Base-by-base conservation (phyloP, 176 grass and related monocot species). In the Puccinellia tenuiflora region DNA sequence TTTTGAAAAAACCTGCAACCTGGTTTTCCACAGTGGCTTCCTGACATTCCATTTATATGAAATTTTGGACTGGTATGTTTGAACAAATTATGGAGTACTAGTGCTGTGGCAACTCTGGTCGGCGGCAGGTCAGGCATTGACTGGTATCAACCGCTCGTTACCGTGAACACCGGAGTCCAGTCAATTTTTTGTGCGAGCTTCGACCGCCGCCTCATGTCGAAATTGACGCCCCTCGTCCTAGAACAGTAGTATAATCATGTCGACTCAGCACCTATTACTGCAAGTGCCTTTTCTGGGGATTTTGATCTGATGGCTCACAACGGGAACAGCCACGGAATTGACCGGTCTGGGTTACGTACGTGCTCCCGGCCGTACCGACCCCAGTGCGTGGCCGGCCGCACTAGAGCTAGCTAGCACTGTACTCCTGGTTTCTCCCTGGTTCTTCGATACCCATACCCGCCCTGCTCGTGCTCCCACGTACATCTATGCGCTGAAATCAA, bases 11-110 rank as follows among this genome's bases (percentile, higher is more conserved):
- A 0, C 70, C 47, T 68, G 78, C 35, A 26, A 21, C 3, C 9
- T n/a, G n/a, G n/a, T 6, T 55, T 43, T 26, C 14, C 7, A 88
- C 54, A 37, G 55, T 63, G 84, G 1, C 30, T 15, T 3, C 2
- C 62, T 78, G 65, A 42, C 74, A 73, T 74, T 56, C 66, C 45
- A 42, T 79, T 79, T 68, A 22, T 30, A 37, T 78, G 73, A 29
- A 57, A 51, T 13, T 9, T 18, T 25, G 20, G 40, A 61, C 24
- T 34, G 28, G 28, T 15, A 24, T 34, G 37, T 37, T 24, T 83
- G 38, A 20, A 48, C 26, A 5, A 14, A 6, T 2, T 2, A 11
- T 20, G 12, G 10, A 6, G 35, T 0, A 38, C n/a, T 34, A 34
- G 33, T 34, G 33, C 33, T 34, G 33, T 34, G 33, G 33, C 4